Percentiles rank a stretch among this genome's conserved stretches.
Conservation (phyloP, 108 stramenopile species). For the Cylindrotheca fusiformis region DNA sequence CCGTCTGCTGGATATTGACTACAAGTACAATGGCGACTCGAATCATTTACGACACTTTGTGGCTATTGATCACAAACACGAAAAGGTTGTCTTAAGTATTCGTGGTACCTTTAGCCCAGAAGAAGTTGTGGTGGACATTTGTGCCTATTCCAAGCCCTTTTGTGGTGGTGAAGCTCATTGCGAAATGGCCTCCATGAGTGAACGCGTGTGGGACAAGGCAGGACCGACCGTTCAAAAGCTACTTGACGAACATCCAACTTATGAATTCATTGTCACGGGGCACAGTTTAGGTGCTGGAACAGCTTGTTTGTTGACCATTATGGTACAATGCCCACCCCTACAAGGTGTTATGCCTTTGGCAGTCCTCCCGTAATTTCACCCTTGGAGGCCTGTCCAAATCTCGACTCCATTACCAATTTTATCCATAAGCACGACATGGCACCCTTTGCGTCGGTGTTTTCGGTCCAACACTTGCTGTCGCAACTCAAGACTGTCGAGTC, state of each 20-base stretch:
- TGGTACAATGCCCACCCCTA: constrained; percentile 11
- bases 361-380: constrained; percentile 37
- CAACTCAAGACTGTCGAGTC: constrained; percentile 15
- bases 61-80: constrained; percentile 41
- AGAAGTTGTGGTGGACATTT: constrained; percentile 43
- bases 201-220: constrained; percentile 28
- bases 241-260: constrained; percentile 11
- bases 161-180: constrained; percentile 38
- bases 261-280: constrained; percentile 38
- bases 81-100: constrained; percentile 42
- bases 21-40: constrained; percentile 7
- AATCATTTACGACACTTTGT: constrained; percentile 35
- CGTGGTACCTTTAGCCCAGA: constrained; percentile 45
- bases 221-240: constrained; percentile 6
- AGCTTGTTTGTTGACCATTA: constrained; percentile 27
- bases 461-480: constrained; percentile 24
- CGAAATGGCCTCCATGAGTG: constrained; percentile 33
- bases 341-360: constrained; percentile 43
- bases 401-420: constrained; percentile 22
- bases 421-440: constrained; percentile 39
- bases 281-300: constrained; percentile 48
- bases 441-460: constrained; percentile 32
- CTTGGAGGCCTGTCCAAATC: constrained; percentile 19
- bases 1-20: constrained; percentile 31
- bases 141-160: constrained; percentile 21